Conservation (phyloP, 2,329 filamentous ascomycete genomes). For the Metarhizium anisopliae region DNA sequence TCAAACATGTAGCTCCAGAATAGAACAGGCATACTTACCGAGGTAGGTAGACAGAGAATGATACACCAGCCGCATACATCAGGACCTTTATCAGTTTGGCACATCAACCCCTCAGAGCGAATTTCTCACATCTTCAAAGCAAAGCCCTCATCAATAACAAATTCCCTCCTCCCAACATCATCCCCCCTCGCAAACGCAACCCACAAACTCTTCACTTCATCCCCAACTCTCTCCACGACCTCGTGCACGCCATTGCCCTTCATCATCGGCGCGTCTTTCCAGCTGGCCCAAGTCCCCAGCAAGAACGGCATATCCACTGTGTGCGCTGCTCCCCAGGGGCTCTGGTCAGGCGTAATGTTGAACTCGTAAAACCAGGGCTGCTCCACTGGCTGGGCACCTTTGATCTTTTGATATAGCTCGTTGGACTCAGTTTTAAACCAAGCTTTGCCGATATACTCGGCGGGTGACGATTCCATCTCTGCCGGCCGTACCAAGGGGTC, state of each 20-base stretch:
- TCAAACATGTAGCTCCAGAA: too few relatives aligned
- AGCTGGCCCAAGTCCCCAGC: conserved; percentile 2
- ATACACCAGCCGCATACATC: neutral
- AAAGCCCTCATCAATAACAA: conserved; percentile 1
- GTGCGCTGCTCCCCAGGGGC: conserved; percentile 8
- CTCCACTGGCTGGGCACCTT: too few relatives aligned
- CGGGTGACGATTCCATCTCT: too few relatives aligned
- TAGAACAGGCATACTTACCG: too few relatives aligned
- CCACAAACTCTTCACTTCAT: conserved; percentile 8
- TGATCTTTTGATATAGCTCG: too few relatives aligned
- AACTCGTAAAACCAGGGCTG: conserved; percentile 4
- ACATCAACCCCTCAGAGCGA: neutral
- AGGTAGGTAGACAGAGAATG: too few relatives aligned
- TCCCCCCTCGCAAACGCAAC: conserved; percentile 8
- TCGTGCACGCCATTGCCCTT: conserved; percentile 1
- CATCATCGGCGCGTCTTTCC: conserved; percentile 13
- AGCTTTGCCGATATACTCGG: too few relatives aligned
- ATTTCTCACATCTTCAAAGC: neutral
- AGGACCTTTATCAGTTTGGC: neutral
- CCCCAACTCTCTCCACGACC: conserved; percentile 5
- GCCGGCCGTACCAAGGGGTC: too few relatives aligned
- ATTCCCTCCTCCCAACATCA: neutral
- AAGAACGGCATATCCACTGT: conserved; percentile 11
- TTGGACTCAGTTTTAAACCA: too few relatives aligned
- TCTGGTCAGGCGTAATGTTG: conserved; percentile 4